phyloP scores from a whole-genome alignment of 31 red algal species.

The Bonnemaisonia californica region DNA sequence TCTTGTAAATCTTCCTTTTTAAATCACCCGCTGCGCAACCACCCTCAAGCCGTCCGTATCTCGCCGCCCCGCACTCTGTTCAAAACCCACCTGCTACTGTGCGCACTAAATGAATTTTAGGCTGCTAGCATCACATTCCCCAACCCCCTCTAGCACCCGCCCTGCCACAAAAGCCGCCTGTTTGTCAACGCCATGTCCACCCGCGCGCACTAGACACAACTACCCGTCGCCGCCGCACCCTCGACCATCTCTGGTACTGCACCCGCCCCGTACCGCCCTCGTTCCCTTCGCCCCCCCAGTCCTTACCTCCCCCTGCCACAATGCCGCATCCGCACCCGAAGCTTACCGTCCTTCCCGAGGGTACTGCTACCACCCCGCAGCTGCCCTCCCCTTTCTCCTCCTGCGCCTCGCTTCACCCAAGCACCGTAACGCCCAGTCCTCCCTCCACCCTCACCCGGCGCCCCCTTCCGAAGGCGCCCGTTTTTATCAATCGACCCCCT shows the following conservation, averaged over 20 bases:
- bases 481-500: not conserved
- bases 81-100: too few species aligned
- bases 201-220: not conserved
- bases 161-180: not conserved
- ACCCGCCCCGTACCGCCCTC: not conserved
- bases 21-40: too few species aligned
- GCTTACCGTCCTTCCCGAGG: not conserved
- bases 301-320: not conserved
- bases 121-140: slow-evolving; percentile 1
- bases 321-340: not conserved
- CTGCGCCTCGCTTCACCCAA: not conserved
- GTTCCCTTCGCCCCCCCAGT: not conserved
- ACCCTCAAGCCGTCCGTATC: too few species aligned
- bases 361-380: not conserved
- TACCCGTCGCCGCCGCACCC: not conserved
- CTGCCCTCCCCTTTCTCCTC: not conserved
- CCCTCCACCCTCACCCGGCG: not conserved
- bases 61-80: too few species aligned
- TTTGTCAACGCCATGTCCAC: not conserved
- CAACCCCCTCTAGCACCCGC: not conserved
- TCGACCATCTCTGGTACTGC: not conserved
- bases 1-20: too few species aligned
- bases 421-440: not conserved
- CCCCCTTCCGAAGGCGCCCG: not conserved
- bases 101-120: too few species aligned